Percentiles rank a stretch among this genome's conserved stretches.
Conservation (phyloP, 2,329 filamentous ascomycete genomes). For the Truncatella angustata region DNA sequence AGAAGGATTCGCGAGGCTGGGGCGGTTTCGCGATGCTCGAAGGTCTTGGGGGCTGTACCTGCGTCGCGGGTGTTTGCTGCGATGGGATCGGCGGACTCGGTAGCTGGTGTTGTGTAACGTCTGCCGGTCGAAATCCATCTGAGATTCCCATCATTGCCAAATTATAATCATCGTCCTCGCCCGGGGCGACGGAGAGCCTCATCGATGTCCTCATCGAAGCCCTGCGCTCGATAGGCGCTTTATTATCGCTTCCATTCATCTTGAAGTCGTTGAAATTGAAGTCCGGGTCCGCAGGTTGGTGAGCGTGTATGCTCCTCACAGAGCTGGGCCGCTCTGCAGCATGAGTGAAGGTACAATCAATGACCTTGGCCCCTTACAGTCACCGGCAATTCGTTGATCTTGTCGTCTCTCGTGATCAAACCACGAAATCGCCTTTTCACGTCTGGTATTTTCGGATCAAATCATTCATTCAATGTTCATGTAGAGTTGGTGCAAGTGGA, state of each 20-base stretch:
- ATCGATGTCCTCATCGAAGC: slow-evolving; percentile 41
- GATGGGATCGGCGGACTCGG: slow-evolving; percentile 19
- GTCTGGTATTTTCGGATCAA: not conserved
- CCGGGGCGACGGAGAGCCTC: slow-evolving; percentile 30
- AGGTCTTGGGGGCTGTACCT: slow-evolving; percentile 34
- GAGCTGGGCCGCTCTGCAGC: slow-evolving; percentile 23
- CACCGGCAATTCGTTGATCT: slow-evolving; percentile 19
- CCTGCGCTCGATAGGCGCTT: slow-evolving; percentile 39
- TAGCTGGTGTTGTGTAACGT: slow-evolving; percentile 17
- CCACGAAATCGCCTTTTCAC: not conserved
- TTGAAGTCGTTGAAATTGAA: slow-evolving; percentile 17
- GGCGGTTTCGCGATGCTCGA: slow-evolving; percentile 58
- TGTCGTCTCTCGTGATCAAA: not conserved
- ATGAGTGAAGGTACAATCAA: slow-evolving; percentile 24
- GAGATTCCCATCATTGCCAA: slow-evolving; percentile 50
- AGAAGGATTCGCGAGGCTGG: slow-evolving; percentile 46
- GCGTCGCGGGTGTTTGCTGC: slow-evolving; percentile 18
- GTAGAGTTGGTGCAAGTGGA: not conserved
- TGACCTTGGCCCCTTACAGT: slow-evolving; percentile 20
- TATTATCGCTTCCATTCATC: slow-evolving; percentile 41
- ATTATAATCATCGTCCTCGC: slow-evolving; percentile 48
- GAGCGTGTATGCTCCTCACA: slow-evolving; percentile 13
- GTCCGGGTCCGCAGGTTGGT: too few relatives aligned
- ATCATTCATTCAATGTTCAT: not conserved
- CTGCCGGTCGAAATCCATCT: slow-evolving; percentile 28